Base-by-base conservation (phyloP, 192 early-diverging fungal species). In the Rhizophagus clarus region DNA sequence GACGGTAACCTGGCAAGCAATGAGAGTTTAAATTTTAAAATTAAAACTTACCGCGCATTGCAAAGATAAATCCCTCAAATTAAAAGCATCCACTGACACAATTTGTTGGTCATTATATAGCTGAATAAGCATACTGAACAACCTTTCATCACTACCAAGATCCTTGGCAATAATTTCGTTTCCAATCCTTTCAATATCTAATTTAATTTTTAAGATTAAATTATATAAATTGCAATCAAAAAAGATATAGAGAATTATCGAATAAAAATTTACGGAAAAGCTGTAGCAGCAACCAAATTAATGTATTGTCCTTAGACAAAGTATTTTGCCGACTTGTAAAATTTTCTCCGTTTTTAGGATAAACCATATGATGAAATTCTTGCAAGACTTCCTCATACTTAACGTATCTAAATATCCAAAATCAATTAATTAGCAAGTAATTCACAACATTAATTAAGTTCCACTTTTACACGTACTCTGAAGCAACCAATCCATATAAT, bases 41-140 rank as follows among this genome's bases (percentile, higher is more conserved):
- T 63, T 12, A 63, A 64, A 40, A 81, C 79, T 82, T 81, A 85
- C 83, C n/a, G 89, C 88, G 67, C 92, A 93, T 77, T 92, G 93
- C 60, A 95, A 86, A 12, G 94, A 86, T 68, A 94, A 82, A 64
- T 95, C 94, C 26, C 94, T 89, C 70, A 94, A 85, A 47, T 89
- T 93, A 80, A 94, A 94, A 22, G 89, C 92, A 69, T 94, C 93
- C 80, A 83, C 85, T 4, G 93, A 92, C 67, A 90, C 85, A 34
- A 91, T 90, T 79, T 95, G 94, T 61, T 89, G 86, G 69, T 93
- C 92, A 82, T 94, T 93, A 79, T 93, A 95, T 81, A 95, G 85
- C 34, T 84, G 85, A 49, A 92, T 86, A 64, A 95, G 81, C 81
- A 92, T 90, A 45, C 88, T 88, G 83, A 95, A 89, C 76, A 94